phyloP scores from a whole-genome alignment of 106 monocot genomes.

The Agapanthus africanus region DNA sequence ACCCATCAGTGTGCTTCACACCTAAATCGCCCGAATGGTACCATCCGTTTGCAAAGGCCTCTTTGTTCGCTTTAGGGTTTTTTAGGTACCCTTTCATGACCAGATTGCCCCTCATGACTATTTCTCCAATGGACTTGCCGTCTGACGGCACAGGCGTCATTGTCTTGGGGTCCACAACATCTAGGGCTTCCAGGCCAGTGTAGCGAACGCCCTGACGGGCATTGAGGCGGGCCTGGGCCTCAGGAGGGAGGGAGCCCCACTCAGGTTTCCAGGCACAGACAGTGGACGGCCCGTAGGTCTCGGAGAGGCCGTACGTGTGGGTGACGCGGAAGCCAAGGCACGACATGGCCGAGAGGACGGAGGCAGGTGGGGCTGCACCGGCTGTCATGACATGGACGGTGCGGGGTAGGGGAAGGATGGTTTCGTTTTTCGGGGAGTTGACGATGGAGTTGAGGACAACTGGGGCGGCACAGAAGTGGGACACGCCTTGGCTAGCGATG shows the following conservation, averaged over 20 bases:
- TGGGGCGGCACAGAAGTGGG: conserved; percentile 71
- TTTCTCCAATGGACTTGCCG: conserved; percentile 53
- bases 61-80: conserved; percentile 51
- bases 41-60: conserved; percentile 68
- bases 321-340: conserved; percentile 56
- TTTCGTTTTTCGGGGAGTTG: conserved; percentile 39
- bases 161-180: conserved; percentile 44
- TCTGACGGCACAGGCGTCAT: conserved; percentile 54
- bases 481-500: conserved; percentile 55
- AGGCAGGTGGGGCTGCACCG: conserved; percentile 61
- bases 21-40: conserved; percentile 73
- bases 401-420: conserved; percentile 53
- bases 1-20: conserved; percentile 57
- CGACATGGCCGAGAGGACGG: conserved; percentile 52
- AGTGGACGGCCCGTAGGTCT: conserved; percentile 62
- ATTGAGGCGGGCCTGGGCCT: conserved; percentile 37
- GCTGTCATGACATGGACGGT: conserved; percentile 55
- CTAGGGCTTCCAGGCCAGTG: conserved; percentile 48
- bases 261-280: conserved; percentile 69
- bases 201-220: conserved; percentile 68
- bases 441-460: conserved; percentile 52
- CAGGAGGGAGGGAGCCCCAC: conserved; percentile 41
- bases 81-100: conserved; percentile 80
- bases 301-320: conserved; percentile 75
- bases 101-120: conserved; percentile 59